Percentiles rank a stretch among this genome's conserved stretches.
Conservation (phyloP, 2,329 filamentous ascomycete species). For the Trichophaea hybrida region DNA sequence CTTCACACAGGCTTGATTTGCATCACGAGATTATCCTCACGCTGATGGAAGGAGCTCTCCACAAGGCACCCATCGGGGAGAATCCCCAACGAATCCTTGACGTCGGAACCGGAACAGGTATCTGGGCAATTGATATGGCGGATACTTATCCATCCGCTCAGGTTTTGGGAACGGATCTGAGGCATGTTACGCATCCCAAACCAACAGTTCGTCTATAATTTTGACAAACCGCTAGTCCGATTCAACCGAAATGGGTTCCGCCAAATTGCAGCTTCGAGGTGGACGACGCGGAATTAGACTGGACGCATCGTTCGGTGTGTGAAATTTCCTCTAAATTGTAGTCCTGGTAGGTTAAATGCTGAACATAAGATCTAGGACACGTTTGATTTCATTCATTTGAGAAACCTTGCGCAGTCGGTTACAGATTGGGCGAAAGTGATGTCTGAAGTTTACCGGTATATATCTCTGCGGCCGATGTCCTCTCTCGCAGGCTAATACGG, state of each 20-base stretch:
- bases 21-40: slow-evolving; percentile 41
- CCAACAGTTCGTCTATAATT: no score
- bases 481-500: no score
- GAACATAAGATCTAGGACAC: slow-evolving; percentile 16
- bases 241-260: slow-evolving; percentile 36
- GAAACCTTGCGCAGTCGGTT: slow-evolving; percentile 27
- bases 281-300: slow-evolving; percentile 27
- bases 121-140: slow-evolving; percentile 40
- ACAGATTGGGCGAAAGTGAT: slow-evolving; percentile 28
- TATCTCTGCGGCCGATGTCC: not conserved
- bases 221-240: slow-evolving; percentile 22
- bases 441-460: slow-evolving; percentile 18
- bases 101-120: slow-evolving; percentile 39
- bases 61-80: slow-evolving; percentile 34
- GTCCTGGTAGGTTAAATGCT: no score
- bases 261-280: slow-evolving; percentile 33
- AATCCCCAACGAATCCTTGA: slow-evolving; percentile 36
- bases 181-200: no score
- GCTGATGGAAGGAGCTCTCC: slow-evolving; percentile 34
- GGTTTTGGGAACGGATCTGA: not conserved
- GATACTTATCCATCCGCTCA: not conserved
- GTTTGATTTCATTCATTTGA: slow-evolving; percentile 28
- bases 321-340: no score
- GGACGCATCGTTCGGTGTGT: slow-evolving; percentile 10
- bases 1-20: slow-evolving; percentile 35